These are phyloP conservation scores for Geotrichum carabidarum DNA, from an alignment of 1,139 yeast species.

Conservation along the genomic window DNA sequence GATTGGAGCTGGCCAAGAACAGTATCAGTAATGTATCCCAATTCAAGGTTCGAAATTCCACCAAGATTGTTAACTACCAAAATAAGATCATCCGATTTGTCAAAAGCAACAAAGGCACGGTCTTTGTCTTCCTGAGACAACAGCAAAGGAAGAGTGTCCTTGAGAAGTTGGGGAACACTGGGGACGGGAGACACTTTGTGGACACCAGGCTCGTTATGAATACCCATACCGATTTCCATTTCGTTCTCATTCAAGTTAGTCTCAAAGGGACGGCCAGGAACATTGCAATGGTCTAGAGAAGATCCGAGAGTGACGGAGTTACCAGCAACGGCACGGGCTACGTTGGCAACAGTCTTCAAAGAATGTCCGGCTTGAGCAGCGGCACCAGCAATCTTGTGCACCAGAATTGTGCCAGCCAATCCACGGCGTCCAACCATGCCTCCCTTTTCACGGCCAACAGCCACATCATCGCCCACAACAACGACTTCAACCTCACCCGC, in stretches of 20 bases:
- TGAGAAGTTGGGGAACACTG: slow-evolving; percentile 41
- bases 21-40: slow-evolving; percentile 56
- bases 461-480: slow-evolving; percentile 84
- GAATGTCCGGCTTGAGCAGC: slow-evolving; percentile 48
- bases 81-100: slow-evolving; percentile 56
- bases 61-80: slow-evolving; percentile 76
- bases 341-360: slow-evolving; percentile 43
- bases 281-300: slow-evolving; percentile 81
- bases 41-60: slow-evolving; percentile 74
- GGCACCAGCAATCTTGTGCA: slow-evolving; percentile 82
- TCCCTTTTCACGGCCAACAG: slow-evolving; percentile 82
- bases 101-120: slow-evolving; percentile 51
- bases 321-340: slow-evolving; percentile 58
- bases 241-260: slow-evolving; percentile 53
- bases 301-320: slow-evolving; percentile 84
- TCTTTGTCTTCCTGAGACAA: slow-evolving; percentile 34
- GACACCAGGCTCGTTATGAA: slow-evolving; percentile 90
- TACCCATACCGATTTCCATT: slow-evolving; percentile 91
- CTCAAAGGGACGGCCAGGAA: slow-evolving; percentile 68
- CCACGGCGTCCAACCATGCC: slow-evolving; percentile 92
- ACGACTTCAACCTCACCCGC: slow-evolving; percentile 55
- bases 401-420: slow-evolving; percentile 80
- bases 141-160: slow-evolving; percentile 31
- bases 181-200: slow-evolving; percentile 64
- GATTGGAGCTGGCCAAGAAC: slow-evolving; percentile 43